Percentiles rank a stretch among this genome's conserved stretches.
These are phyloP conservation scores for Lolium rigidum DNA, from an alignment of 176 grass and related monocot species.

Conservation along the genomic window DNA sequence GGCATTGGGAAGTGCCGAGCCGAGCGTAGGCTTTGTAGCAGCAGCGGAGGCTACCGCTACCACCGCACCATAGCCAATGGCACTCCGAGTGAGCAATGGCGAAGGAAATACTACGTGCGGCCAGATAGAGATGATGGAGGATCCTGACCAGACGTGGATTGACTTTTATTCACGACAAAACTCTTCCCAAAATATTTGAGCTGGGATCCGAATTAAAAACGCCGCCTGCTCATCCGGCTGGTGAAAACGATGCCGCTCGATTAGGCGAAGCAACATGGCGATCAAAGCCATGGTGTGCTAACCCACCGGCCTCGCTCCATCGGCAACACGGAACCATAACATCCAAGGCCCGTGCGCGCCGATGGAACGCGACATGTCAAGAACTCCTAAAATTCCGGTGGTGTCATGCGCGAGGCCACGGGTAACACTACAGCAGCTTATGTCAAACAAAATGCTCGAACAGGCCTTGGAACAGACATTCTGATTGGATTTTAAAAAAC, in stretches of 20 bases:
- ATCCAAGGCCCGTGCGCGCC: constrained; percentile 50
- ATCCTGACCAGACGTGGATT: constrained; percentile 30
- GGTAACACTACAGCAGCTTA: not conserved
- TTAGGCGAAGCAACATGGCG: not conserved
- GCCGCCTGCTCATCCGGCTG: constrained; percentile 16
- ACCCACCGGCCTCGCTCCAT: not conserved
- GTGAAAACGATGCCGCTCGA: constrained; percentile 33
- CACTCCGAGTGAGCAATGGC: constrained; percentile 13
- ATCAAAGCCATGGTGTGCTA: not conserved
- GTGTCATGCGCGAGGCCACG: not conserved
- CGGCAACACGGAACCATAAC: constrained; percentile 22
- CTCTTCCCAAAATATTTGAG: constrained; percentile 41
- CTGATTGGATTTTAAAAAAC: constrained; percentile 16
- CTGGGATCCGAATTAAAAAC: constrained; percentile 28
- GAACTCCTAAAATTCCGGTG: constrained; percentile 27
- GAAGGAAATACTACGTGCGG: not conserved
- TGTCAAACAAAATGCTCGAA: constrained; percentile 29
- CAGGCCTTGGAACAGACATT: constrained; percentile 45
- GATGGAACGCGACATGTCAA: constrained; percentile 11
- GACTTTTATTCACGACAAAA: constrained; percentile 32
- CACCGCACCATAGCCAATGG: constrained; percentile 32
- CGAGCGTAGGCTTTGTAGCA: constrained; percentile 9
- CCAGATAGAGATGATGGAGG: not conserved
- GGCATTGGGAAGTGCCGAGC: constrained; percentile 50
- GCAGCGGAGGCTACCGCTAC: constrained; percentile 41